Base-by-base conservation (phyloP, 306 rosid species). In the Quercus cerris region DNA sequence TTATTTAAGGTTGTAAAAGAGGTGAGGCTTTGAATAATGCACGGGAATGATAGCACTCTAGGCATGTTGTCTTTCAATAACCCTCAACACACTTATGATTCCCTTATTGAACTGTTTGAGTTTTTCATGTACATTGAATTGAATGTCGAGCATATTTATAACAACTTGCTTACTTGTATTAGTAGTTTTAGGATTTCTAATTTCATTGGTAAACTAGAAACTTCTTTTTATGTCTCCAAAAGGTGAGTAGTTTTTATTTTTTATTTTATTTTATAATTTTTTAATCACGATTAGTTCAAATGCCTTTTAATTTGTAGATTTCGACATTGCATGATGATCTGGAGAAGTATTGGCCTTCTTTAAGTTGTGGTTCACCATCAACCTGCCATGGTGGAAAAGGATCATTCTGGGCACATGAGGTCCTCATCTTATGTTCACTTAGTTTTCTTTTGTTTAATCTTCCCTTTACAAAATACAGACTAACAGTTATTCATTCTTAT, bases 391-490 rank as follows among this genome's bases (percentile, higher is more conserved):
- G 98, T 77, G 76, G 85, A 77, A 91, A 75, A 82, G 99, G 99
- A 64, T 70, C 93, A 86, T 93, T 93, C 85, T 95, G 99, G 98
- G 99, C 81, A 82, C 99, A 95, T 84, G 99, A 95, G 99, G 99
- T 95, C 86, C 72, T 87, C 38, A 69, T 82, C 75, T 67, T 56
- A 55, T 79, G 20, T 84, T 66, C 77, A 79, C 79, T 61, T 83
- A 54, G 28, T 54, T 80, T 68, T 49, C 71, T 77, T 77, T 25
- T 25, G 64, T 52, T 59, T 76, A 78, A 33, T 31, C 67, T 76
- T 71, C 27, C 19, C 56, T 78, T 76, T 70, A 35, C 56, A n/a
- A 64, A 75, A 79, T 46, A 61, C 0, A 3, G 78, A 58, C 96
- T 91, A 84, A 95, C 81, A 30, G 33, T 84, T 78, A 11, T 81